Evolutionary conservation across 2,329 filamentous ascomycete species (phyloP).

Genomic region (Arthrinium phaeospermum): DNA sequence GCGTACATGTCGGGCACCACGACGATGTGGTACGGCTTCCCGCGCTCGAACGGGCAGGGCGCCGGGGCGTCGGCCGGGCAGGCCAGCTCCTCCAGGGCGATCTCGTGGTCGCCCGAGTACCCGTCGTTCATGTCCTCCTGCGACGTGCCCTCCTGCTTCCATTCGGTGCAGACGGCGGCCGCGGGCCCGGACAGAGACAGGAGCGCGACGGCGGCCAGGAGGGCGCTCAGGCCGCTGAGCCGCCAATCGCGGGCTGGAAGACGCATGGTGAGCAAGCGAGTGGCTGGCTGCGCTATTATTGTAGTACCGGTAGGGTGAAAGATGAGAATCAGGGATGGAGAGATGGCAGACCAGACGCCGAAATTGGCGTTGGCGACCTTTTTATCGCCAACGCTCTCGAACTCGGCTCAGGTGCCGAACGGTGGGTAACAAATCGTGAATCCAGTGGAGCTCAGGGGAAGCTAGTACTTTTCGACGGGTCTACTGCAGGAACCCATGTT

Average conservation of each 20-base stretch:
- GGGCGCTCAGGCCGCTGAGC: no score
- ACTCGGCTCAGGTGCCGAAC: not conserved
- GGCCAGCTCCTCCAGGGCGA: not conserved
- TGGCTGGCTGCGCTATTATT: no score
- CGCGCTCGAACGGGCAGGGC: not conserved
- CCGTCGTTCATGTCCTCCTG: not conserved
- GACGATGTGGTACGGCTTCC: not conserved
- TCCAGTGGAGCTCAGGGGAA: no score
- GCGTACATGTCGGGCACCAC: not conserved
- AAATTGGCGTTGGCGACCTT: not conserved
- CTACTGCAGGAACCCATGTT: no score
- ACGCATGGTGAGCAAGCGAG: not conserved
- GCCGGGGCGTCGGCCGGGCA: not conserved
- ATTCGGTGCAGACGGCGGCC: not conserved
- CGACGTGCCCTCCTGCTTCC: not conserved
- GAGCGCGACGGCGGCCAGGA: not conserved
- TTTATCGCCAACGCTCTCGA: not conserved
- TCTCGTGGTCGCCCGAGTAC: not conserved
- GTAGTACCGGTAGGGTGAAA: not conserved
- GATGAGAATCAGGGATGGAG: not conserved
- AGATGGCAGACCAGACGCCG: not conserved
- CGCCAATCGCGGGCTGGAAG: no score
- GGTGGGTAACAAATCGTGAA: not conserved
- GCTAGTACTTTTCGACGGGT: no score
- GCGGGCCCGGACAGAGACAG: not conserved